Evolutionary conservation across 164 flowering plant genomes (phyloP).

Genomic region (Chimonanthus salicifolius): DNA sequence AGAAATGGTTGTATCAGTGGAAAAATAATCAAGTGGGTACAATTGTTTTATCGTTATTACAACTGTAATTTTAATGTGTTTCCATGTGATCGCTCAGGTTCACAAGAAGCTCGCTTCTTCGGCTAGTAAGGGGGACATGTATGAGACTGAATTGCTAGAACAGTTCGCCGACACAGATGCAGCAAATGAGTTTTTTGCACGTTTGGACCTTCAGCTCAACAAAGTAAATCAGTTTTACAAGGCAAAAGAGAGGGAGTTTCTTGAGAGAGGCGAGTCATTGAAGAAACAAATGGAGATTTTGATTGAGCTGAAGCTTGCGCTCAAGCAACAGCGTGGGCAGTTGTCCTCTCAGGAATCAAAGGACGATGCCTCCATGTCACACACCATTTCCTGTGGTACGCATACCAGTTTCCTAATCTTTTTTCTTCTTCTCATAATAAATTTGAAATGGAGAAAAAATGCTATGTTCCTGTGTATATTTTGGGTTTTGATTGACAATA

Average conservation of each 20-base stretch:
- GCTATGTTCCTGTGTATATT: not conserved
- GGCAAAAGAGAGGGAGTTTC: constrained; percentile 76
- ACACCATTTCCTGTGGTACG: constrained; percentile 67
- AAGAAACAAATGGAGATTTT: constrained; percentile 83
- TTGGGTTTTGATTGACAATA: not conserved
- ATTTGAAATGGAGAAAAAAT: not conserved
- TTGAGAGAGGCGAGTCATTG: constrained; percentile 77
- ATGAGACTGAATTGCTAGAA: constrained; percentile 84
- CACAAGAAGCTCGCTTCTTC: constrained; percentile 75
- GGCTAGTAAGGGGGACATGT: constrained; percentile 60
- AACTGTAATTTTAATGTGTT: constrained; percentile 2
- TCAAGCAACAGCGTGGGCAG: constrained; percentile 36
- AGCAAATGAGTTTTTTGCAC: constrained; percentile 58
- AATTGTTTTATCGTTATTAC: not conserved
- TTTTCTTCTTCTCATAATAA: constrained; percentile 1
- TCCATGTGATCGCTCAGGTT: constrained; percentile 42
- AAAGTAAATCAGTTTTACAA: constrained; percentile 88
- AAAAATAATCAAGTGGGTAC: not conserved
- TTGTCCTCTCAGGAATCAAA: constrained; percentile 35
- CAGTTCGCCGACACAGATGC: constrained; percentile 67
- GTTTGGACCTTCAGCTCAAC: constrained; percentile 77
- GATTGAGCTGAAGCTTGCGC: constrained; percentile 45
- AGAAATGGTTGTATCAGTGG: no score
- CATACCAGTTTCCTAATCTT: not conserved
- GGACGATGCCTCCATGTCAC: constrained; percentile 67